These are phyloP conservation scores for Lachnellula suecica DNA, from an alignment of 2,329 filamentous ascomycete species.

Conservation along the genomic window DNA sequence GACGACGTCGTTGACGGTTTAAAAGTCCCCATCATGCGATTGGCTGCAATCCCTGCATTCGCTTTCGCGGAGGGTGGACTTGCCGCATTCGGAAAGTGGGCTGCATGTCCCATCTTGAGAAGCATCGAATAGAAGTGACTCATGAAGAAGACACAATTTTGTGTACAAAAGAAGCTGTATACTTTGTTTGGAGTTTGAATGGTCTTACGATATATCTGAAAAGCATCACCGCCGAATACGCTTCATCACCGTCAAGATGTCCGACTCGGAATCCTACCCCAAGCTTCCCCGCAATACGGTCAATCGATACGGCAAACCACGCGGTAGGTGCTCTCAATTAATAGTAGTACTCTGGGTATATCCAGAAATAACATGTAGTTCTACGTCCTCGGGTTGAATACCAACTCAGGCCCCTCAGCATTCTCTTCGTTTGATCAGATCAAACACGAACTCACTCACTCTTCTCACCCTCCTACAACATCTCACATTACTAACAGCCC, in stretches of 20 bases:
- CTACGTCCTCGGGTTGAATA: no score
- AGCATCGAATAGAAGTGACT: background rate
- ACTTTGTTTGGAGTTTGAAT: no score
- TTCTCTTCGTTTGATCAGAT: background rate
- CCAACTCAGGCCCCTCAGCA: no score
- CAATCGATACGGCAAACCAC: conserved; percentile 24
- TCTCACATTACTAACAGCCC: conserved; percentile 9
- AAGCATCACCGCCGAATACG: background rate
- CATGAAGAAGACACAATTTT: background rate
- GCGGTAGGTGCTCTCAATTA: conserved; percentile 10
- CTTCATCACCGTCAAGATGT: background rate
- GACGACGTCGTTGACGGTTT: background rate
- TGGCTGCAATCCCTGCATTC: background rate
- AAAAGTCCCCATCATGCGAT: background rate
- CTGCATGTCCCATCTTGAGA: background rate
- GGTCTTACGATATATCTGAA: no score
- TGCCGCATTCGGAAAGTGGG: background rate
- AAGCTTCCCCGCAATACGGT: conserved; percentile 26
- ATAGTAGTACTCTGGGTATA: background rate
- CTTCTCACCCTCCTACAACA: background rate
- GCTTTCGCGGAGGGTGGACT: background rate
- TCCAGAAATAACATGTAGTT: background rate
- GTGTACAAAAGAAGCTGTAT: background rate
- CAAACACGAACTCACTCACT: background rate
- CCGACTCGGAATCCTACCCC: conserved; percentile 18